phyloP scores from a whole-genome alignment of 1,284 basidiomycete species.

The Ceratobasidium sp. region DNA sequence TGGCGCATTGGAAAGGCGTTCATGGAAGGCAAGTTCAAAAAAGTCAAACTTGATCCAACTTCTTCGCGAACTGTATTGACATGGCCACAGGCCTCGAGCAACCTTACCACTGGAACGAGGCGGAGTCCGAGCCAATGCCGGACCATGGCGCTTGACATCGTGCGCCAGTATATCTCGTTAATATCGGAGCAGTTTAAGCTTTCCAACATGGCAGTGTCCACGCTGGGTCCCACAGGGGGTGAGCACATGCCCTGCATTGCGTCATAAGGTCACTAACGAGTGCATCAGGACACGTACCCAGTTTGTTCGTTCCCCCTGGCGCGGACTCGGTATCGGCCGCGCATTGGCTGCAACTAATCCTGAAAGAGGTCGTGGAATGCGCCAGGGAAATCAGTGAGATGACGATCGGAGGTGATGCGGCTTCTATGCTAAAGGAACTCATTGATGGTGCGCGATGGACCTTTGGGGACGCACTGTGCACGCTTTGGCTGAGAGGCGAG shows the following conservation, averaged over 20 bases:
- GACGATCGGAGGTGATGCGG: slow-evolving; percentile 82
- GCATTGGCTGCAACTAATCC: slow-evolving; percentile 80
- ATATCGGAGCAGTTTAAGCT: slow-evolving; percentile 91
- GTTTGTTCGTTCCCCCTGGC: slow-evolving; percentile 74
- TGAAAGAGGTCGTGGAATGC: slow-evolving; percentile 87
- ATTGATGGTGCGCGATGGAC: slow-evolving; percentile 88
- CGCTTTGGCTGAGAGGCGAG: slow-evolving; percentile 85
- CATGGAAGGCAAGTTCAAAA: slow-evolving; percentile 90
- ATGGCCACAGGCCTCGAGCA: slow-evolving; percentile 12
- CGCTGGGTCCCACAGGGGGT: slow-evolving; percentile 56
- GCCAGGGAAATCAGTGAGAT: slow-evolving; percentile 83
- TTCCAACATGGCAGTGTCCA: slow-evolving; percentile 74
- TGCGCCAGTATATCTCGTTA: slow-evolving; percentile 87
- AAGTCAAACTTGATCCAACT: slow-evolving; percentile 61
- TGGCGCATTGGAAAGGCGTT: slow-evolving; percentile 93
- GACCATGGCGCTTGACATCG: slow-evolving; percentile 90
- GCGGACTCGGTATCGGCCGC: slow-evolving; percentile 86
- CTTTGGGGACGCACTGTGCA: slow-evolving; percentile 84
- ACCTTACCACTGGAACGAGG: slow-evolving; percentile 52
- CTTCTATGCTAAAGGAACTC: slow-evolving; percentile 74
- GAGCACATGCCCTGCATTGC: slow-evolving; percentile 3
- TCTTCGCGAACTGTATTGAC: background rate
- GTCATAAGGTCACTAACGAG: slow-evolving; percentile 2
- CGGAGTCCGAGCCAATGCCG: slow-evolving; percentile 86
- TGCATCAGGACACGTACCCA: slow-evolving; percentile 55